Evolutionary conservation across 805 yeast genomes (phyloP).

Genomic region (Candida silvatica): DNA sequence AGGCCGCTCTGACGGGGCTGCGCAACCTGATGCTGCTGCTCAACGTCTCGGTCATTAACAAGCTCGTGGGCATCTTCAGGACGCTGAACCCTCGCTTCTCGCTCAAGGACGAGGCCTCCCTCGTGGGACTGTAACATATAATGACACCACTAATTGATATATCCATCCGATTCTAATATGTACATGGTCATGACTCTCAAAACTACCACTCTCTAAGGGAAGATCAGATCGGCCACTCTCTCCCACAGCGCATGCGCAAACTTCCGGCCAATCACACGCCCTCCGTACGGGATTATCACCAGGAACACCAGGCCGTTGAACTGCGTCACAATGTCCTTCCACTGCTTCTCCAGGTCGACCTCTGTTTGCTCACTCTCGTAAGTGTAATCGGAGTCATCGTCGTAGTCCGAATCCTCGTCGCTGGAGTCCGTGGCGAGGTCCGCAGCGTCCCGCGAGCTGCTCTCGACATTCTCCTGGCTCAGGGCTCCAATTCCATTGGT

Average conservation of each 20-base stretch:
- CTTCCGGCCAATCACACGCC: constrained; percentile 59
- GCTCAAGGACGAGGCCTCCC: constrained; percentile 7
- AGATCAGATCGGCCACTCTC: constrained; percentile 17
- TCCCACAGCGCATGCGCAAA: constrained; percentile 33
- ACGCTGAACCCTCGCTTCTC: constrained; percentile 12
- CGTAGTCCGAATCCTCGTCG: constrained; percentile 7
- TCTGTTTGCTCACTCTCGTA: constrained; percentile 22
- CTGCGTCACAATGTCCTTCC: constrained; percentile 64
- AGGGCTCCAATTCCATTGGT: not conserved
- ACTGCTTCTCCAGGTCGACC: constrained; percentile 51
- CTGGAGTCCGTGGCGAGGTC: not conserved
- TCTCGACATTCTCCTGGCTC: not conserved
- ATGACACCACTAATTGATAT: not conserved
- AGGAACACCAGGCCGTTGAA: constrained; percentile 47
- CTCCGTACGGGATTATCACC: constrained; percentile 57
- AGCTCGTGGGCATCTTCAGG: constrained; percentile 20
- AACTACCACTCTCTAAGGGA: not conserved
- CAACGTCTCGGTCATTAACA: constrained; percentile 21
- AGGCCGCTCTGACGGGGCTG: constrained; percentile 3
- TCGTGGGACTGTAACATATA: constrained; percentile 3
- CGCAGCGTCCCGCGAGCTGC: too few species aligned
- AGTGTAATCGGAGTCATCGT: constrained; percentile 20
- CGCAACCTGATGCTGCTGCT: constrained; percentile 16
- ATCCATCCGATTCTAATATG: not conserved
- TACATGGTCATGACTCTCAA: not conserved